Conservation (phyloP, 2,329 filamentous ascomycete genomes). For the Fusarium irregulare region DNA sequence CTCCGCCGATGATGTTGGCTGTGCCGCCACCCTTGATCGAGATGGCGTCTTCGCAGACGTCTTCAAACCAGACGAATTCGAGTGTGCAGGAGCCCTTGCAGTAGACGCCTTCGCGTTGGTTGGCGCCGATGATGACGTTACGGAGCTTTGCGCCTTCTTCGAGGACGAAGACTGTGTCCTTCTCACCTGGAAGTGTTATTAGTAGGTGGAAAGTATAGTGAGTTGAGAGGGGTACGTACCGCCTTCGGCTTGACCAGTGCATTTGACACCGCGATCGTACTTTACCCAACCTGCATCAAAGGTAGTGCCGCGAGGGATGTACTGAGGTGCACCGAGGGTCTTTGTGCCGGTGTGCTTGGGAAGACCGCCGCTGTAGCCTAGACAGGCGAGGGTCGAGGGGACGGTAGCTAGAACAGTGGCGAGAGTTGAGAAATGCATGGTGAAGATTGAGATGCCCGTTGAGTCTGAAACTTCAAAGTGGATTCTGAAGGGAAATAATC, state of each 20-base stretch:
- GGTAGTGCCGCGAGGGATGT: slow-evolving; percentile 44
- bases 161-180: slow-evolving; percentile 56
- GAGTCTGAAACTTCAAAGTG: background rate
- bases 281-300: slow-evolving; percentile 51
- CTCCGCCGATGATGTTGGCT: slow-evolving; percentile 57
- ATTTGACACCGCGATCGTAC: slow-evolving; percentile 56
- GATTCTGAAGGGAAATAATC: background rate
- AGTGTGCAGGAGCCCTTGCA: slow-evolving; percentile 57
- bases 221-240: too few species aligned
- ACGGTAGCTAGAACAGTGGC: slow-evolving; percentile 34
- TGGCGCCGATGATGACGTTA: slow-evolving; percentile 59
- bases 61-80: slow-evolving; percentile 62
- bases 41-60: slow-evolving; percentile 55
- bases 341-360: slow-evolving; percentile 47
- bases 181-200: slow-evolving; percentile 2
- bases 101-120: slow-evolving; percentile 60
- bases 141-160: slow-evolving; percentile 56
- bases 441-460: background rate
- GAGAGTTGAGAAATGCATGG: slow-evolving; percentile 20
- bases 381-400: slow-evolving; percentile 47
- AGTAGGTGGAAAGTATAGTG: too few species aligned
- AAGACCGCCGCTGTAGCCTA: slow-evolving; percentile 47
- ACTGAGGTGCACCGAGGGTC: slow-evolving; percentile 46
- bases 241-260: slow-evolving; percentile 57
- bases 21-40: slow-evolving; percentile 43